Base-by-base conservation (phyloP, 2,329 filamentous ascomycete genomes). In the Beauveria medogensis region DNA sequence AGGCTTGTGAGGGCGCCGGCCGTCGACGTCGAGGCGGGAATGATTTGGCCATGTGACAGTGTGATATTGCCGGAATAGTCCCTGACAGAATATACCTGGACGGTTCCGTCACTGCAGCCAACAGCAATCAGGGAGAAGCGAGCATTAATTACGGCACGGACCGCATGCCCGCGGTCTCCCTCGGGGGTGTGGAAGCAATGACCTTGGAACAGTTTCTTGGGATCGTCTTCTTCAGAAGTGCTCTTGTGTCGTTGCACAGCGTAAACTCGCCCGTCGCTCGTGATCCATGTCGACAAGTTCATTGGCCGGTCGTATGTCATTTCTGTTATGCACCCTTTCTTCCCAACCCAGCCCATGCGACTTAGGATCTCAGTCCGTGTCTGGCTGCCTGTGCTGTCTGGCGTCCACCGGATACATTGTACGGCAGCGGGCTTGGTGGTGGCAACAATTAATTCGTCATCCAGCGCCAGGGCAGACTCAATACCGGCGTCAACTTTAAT, bases 401-500 rank as follows among this genome's bases (percentile, higher is more conserved):
- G 90, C 0, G 88, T 89, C 94, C 94, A 99, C 62, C 90, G 86
- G 67, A 99, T 97, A 74, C 92, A 97, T 73, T 99, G 94, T 18
- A 97, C 86, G n/a, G 94, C 93, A 0, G 92, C 88, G 3, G 94
- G 94, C 69, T 94, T 96, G 61, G 85, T 81, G 0, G 94, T 99
- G 5, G 94, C 91, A 57, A 99, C 92, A 24, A 97, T 81, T 46
- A 99, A 79, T 73, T 97, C 94, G 60, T 96, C 91, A 66, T 97
- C 94, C 24, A 97, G 81, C 2, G 94, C 93, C 59, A 97, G 77
- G 12, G 90, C 91, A 68, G 87, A 90, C 66, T 87, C 87, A 67
- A 99, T 97, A 2, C 94, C 94, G 3, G 94, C 94, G 74, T 99
- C 94, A 20, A 99, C 91, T 71, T 96, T 95, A 70, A 99, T 97